Evolutionary conservation across 208 protist genomes (phyloP), one percentile per base, ranked within the genome.

Genomic region (Angomonas deanei): DNA sequence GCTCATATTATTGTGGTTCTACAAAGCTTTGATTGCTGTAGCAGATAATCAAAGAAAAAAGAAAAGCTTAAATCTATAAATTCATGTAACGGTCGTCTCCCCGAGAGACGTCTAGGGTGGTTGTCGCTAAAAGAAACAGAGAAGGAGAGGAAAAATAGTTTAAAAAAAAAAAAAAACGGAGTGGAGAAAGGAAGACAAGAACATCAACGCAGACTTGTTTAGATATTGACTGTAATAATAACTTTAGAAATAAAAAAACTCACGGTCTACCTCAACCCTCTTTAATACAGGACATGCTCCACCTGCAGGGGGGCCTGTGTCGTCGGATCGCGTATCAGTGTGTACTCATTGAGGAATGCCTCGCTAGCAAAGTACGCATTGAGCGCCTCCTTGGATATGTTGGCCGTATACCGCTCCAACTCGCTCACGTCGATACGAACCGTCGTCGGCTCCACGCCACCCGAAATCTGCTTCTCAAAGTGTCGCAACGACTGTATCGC

Each of bases 391-490:
- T 76, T 82, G 19, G 90, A 92, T 10, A 96, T 67, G 49, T 83
- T 90, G 19, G 78, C 66, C 19, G 84, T 93, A 78, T 85, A 91
- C 46, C 78, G 80, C 54, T 91, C 84, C 54, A 96, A 48, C 64
- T 96, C 86, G 10, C 73, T 63, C 11, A 93, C 65, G 61, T 93
- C 86, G 36, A 96, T 81, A 24, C 80, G 75, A 38, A 96, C 90
- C 33, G 63, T 70, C 15, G 75, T 87, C 34, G 90, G 86, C 62
- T 93, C 86, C 23, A 93, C 72, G 0, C 86, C 86, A 46, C 86
- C 86, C 8, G 82, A 88, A 30, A 91, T 73, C 50, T 91, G 82
- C 19, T 80, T 79, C 80, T 96, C 90, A 62, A 96, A 92, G 46
- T 86, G 67, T 24, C 90, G 84, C 49, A 91, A 81, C 33, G 80